Evolutionary conservation across 192 early-diverging fungal species (phyloP).

Genomic region (Dissophora globulifera): DNA sequence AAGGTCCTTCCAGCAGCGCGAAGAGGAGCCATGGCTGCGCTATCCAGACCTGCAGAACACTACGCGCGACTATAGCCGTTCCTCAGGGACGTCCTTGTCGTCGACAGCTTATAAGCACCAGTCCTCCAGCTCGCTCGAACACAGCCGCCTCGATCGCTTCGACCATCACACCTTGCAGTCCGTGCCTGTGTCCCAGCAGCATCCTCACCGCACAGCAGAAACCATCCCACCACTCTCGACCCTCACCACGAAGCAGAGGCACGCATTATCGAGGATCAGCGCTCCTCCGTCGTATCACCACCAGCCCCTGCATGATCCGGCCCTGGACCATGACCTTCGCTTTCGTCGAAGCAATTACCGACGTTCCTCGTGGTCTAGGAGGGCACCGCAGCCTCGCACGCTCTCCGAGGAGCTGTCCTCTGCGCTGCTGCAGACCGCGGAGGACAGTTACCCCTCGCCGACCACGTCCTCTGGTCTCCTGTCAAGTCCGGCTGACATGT

Average conservation of each 20-base stretch:
- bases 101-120: slow-evolving; percentile 2
- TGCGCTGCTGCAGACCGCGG: slow-evolving; percentile 18
- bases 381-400: slow-evolving; percentile 18
- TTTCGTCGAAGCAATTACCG: neutral
- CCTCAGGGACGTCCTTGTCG: neutral
- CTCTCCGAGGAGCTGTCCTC: slow-evolving; percentile 46
- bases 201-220: neutral
- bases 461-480: slow-evolving; percentile 22
- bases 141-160: neutral
- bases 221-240: neutral
- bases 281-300: neutral
- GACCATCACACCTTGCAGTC: neutral
- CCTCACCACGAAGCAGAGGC: slow-evolving; percentile 16
- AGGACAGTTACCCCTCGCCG: slow-evolving; percentile 25
- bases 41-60: slow-evolving; percentile 12
- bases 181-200: slow-evolving; percentile 9
- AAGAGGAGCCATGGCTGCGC: slow-evolving; percentile 44
- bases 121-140: neutral
- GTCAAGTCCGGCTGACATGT: slow-evolving; percentile 36
- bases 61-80: slow-evolving; percentile 16
- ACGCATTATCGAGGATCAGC: slow-evolving; percentile 5
- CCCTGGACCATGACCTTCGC: neutral
- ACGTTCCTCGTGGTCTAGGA: slow-evolving; percentile 5
- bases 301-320: no score
- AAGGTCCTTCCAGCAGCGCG: slow-evolving; percentile 25